phyloP scores from a whole-genome alignment of 495 filamentous ascomycete genomes.

The Penicillium ochrochloron region DNA sequence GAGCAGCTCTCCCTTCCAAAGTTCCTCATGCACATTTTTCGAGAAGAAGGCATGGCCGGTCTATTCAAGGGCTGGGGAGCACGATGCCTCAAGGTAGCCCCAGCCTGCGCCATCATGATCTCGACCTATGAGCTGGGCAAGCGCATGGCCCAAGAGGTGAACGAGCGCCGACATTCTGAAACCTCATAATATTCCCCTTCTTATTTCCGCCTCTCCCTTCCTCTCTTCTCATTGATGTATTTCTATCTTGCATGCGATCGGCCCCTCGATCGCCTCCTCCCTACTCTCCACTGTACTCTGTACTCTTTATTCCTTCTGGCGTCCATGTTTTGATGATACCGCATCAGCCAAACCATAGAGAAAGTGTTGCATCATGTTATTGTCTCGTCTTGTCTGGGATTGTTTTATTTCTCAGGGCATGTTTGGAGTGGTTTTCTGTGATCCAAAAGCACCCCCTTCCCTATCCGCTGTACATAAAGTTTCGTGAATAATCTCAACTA shows the following conservation, averaged over 20 bases:
- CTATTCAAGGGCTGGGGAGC: constrained; percentile 91
- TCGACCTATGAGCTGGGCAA: constrained; percentile 96
- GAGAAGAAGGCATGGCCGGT: constrained; percentile 76
- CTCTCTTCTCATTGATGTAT: constrained; percentile 18
- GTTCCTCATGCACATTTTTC: constrained; percentile 86
- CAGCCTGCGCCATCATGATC: constrained; percentile 99
- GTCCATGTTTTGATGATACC: constrained; percentile 35
- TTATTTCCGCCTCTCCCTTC: neutral
- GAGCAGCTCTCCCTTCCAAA: constrained; percentile 76
- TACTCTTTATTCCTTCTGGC: constrained; percentile 21
- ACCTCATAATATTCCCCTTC: constrained; percentile 13
- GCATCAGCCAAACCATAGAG: constrained; percentile 40
- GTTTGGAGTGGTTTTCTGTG: constrained; percentile 20
- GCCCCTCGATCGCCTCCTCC: constrained; percentile 21
- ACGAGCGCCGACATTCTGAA: constrained; percentile 62
- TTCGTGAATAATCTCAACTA: constrained; percentile 14
- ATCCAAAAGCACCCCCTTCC: constrained; percentile 15
- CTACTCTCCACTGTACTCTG: constrained; percentile 15
- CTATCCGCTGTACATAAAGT: constrained; percentile 17
- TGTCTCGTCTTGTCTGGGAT: constrained; percentile 4
- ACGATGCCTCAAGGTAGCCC: constrained; percentile 90
- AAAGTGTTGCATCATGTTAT: constrained; percentile 22
- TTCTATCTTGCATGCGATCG: constrained; percentile 37
- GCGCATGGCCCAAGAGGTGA: constrained; percentile 78
- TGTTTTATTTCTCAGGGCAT: constrained; percentile 17